Evolutionary conservation across 768 basidiomycete genomes (phyloP), one percentile per base, ranked within the genome.

Genomic region (Pleurotus ostreatus): DNA sequence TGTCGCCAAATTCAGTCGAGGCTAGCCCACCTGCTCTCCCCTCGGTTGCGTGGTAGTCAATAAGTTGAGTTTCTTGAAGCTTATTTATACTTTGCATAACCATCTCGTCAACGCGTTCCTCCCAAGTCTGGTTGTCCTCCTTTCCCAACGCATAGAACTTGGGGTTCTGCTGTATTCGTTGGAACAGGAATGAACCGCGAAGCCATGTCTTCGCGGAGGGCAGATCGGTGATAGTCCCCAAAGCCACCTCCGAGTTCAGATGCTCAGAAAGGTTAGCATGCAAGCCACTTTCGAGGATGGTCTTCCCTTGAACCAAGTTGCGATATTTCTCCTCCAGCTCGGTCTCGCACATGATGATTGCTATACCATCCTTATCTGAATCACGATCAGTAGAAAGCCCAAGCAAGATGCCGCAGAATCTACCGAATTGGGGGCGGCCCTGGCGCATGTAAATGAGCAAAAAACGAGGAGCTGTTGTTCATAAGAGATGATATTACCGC

Each of bases 351-450:
- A 96, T 69, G 57, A 96, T 92, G 40, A 94, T 77, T 3, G 90
- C 91, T 26, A 89, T 77, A 0, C 94, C 94, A 61, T 90, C 86
- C 53, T 83, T 86, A 69, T 95, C 94, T 89, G 62, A 55, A 58
- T 16, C 11, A 18, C 41, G 30, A 49, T 54, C 51, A 44, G 46
- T n/a, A 46, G 59, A 34, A 13, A 12, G 51, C 15, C 39, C 22
- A 12, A 43, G 16, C 46, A 6, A 49, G 34, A 46, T 39, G 45
- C 12, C 8, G 40, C 2, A 15, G 26, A 12, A 59, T 66, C 45
- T 65, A 86, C 93, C 93, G 65, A 92, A 96, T 69, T 98, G 94
- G 23, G 94, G 94, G 34, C 94, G 80, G 7, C 94, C 94, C 85
- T 92, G 56, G n/a, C 13, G 46, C 22, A 18, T 38, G 4, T 46